Evolutionary conservation across 1,284 basidiomycete species (phyloP).

Genomic region (Fistulina hepatica): DNA sequence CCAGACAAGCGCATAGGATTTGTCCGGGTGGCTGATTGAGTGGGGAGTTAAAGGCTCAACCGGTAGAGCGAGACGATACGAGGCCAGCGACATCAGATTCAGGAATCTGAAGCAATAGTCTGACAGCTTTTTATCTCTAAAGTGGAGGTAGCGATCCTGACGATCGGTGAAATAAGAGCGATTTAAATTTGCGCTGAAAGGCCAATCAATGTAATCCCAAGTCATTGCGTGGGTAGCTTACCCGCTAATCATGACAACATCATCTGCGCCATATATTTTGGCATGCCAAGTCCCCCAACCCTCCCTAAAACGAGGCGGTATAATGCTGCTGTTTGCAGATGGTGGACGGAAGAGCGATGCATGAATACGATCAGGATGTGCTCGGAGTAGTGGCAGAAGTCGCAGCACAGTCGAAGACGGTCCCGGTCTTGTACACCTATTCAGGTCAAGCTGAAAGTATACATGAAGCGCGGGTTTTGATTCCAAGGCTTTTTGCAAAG

Average conservation of each 20-base stretch:
- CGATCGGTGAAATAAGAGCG: constrained; percentile 91
- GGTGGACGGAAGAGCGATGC: constrained; percentile 71
- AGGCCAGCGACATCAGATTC: constrained; percentile 46
- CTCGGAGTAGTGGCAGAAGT: constrained; percentile 59
- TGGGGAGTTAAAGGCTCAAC: constrained; percentile 44
- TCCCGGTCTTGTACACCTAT: constrained; percentile 84
- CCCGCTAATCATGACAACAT: constrained; percentile 91
- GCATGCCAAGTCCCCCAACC: constrained; percentile 99
- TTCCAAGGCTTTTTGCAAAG: constrained; percentile 50
- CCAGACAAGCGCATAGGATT: constrained; percentile 51
- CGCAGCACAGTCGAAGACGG: constrained; percentile 63
- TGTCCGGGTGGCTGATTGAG: constrained; percentile 7
- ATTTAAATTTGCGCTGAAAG: constrained; percentile 83
- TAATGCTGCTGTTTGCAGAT: constrained; percentile 61
- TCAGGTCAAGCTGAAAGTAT: constrained; percentile 76
- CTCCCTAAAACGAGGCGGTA: constrained; percentile 93
- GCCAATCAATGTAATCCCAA: constrained; percentile 2
- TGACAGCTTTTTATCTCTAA: constrained; percentile 58
- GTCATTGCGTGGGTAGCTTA: constrained; percentile 28
- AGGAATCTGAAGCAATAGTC: constrained; percentile 82
- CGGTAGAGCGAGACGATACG: constrained; percentile 75
- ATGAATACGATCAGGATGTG: constrained; percentile 68
- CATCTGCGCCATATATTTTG: constrained; percentile 91
- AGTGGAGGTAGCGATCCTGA: constrained; percentile 87
- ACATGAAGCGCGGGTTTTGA: constrained; percentile 56